Evolutionary conservation across 768 basidiomycete species (phyloP).

Genomic region (Rhizopogon vinicolor): DNA sequence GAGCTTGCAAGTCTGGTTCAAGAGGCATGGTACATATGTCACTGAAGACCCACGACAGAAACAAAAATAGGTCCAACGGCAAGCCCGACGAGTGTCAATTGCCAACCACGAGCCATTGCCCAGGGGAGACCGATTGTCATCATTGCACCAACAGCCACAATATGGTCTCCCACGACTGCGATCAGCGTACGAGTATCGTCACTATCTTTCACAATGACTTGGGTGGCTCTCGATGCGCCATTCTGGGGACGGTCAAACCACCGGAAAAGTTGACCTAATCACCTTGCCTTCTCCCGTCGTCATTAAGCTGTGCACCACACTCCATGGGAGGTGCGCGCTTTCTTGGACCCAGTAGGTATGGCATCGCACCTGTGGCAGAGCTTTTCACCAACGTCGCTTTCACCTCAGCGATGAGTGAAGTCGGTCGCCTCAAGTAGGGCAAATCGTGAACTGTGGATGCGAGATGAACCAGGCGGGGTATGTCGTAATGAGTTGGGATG

Average conservation of each 20-base stretch:
- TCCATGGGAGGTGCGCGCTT: too few species aligned
- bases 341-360: too few species aligned
- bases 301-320: too few species aligned
- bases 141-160: conserved; percentile 73
- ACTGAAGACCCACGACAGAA: conserved; percentile 65
- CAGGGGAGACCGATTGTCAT: conserved; percentile 82
- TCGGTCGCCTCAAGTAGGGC: too few species aligned
- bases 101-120: conserved; percentile 88
- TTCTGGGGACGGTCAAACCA: conserved; percentile 60
- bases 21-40: conserved; percentile 91
- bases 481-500: too few species aligned
- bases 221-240: conserved; percentile 56
- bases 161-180: conserved; percentile 66
- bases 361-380: too few species aligned
- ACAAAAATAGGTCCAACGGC: conserved; percentile 83
- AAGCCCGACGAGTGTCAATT: conserved; percentile 86
- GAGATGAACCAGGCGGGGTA: too few species aligned
- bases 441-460: too few species aligned
- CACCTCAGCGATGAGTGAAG: too few species aligned
- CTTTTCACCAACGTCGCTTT: too few species aligned
- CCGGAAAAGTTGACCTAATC: too few species aligned
- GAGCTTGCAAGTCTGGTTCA: conserved; percentile 43
- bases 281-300: too few species aligned
- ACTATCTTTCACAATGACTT: conserved; percentile 80
- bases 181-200: conserved; percentile 84